Evolutionary conservation across 352 stramenopile species (phyloP).

Genomic region (Pythium volutum): DNA sequence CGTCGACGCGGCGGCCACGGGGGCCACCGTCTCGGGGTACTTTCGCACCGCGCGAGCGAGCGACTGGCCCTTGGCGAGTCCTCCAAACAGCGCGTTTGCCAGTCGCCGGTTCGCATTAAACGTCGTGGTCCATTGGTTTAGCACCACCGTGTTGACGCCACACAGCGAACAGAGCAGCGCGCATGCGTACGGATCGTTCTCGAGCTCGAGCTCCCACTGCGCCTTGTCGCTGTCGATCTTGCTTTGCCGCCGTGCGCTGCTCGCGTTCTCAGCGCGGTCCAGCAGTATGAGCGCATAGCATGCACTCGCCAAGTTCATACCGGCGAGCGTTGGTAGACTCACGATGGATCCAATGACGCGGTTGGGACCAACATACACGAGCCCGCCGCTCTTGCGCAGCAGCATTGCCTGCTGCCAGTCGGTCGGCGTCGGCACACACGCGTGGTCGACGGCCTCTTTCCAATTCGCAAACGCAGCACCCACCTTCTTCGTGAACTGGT

Average conservation of each 20-base stretch:
- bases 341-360: conserved; percentile 56
- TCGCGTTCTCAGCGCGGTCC: conserved; percentile 77
- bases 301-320: conserved; percentile 58
- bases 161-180: conserved; percentile 73
- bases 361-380: conserved; percentile 75
- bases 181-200: conserved; percentile 57
- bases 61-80: conserved; percentile 47
- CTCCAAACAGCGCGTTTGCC: conserved; percentile 43
- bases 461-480: conserved; percentile 34
- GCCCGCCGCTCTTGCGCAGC: conserved; percentile 45
- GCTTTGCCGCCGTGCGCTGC: conserved; percentile 73
- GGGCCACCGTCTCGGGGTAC: conserved; percentile 36
- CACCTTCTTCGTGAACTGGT: conserved; percentile 36
- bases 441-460: conserved; percentile 64
- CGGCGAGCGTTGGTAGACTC: conserved; percentile 40
- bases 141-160: conserved; percentile 66
- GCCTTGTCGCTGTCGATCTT: conserved; percentile 85
- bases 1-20: neutral
- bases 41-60: conserved; percentile 64
- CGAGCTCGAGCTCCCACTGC: conserved; percentile 49
- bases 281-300: conserved; percentile 74
- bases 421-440: conserved; percentile 48
- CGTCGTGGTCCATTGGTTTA: conserved; percentile 83
- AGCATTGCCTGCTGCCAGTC: conserved; percentile 72
- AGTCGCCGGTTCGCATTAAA: conserved; percentile 74